phyloP scores from a whole-genome alignment of 2,329 filamentous ascomycete species.

The Mariannaea elegans region DNA sequence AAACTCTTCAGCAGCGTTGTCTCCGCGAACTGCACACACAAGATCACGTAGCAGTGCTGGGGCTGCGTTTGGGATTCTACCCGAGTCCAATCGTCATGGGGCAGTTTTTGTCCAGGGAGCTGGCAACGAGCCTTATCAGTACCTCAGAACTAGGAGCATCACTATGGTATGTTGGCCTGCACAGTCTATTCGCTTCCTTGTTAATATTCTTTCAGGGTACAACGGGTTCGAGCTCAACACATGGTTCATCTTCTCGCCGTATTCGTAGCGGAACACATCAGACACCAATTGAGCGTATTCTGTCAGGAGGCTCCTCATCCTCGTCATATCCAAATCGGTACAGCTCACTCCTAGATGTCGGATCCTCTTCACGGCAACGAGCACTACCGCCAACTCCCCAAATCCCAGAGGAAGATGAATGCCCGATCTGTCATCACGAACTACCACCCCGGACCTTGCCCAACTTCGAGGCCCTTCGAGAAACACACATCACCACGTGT shows the following conservation, averaged over 20 bases:
- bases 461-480: conserved; percentile 63
- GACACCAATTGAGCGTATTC: conserved; percentile 50
- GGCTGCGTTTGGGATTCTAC: conserved; percentile 42
- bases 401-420: conserved; percentile 78
- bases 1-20: conserved; percentile 44
- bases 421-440: conserved; percentile 78
- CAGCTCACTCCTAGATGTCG: conserved; percentile 40
- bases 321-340: conserved; percentile 45
- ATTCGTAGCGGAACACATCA: conserved; percentile 44
- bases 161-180: conserved; percentile 55
- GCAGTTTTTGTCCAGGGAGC: conserved; percentile 47
- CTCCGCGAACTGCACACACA: conserved; percentile 50
- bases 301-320: conserved; percentile 47
- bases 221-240: conserved; percentile 33
- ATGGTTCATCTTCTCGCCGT: conserved; percentile 40
- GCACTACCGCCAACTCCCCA: conserved; percentile 57
- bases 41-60: conserved; percentile 57
- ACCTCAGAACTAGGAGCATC: conserved; percentile 54
- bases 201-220: conserved; percentile 27
- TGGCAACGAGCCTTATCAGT: conserved; percentile 47
- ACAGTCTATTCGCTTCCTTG: background rate
- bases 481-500: conserved; percentile 67
- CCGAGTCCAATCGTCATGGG: conserved; percentile 45
- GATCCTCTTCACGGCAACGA: conserved; percentile 50
- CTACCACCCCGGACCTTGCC: conserved; percentile 66